Conservation (phyloP, 78 protist genomes). For the Protostelium mycophagum region DNA sequence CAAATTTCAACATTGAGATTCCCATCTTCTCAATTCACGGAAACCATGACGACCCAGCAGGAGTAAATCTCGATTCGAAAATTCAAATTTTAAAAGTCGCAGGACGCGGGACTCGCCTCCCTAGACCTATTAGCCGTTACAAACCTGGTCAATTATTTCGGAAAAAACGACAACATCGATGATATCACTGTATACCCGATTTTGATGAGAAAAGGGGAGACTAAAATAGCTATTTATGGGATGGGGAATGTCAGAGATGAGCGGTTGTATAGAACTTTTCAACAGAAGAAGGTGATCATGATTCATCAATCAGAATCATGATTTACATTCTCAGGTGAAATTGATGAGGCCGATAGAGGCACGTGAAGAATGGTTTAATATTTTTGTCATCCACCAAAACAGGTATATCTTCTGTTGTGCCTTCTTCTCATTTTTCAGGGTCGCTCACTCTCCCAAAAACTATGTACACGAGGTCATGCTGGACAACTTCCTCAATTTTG, state of each 20-base stretch:
- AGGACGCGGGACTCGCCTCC: slow-evolving; percentile 77
- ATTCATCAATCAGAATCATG: not conserved
- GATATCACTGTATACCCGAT: slow-evolving; percentile 83
- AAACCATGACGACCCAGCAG: slow-evolving; percentile 99
- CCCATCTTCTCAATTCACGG: slow-evolving; percentile 98
- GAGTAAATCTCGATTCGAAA: slow-evolving; percentile 31
- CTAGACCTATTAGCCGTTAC: slow-evolving; percentile 82
- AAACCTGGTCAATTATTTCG: slow-evolving; percentile 90
- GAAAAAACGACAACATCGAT: slow-evolving; percentile 67
- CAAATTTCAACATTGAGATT: slow-evolving; percentile 90
- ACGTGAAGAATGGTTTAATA: slow-evolving; percentile 87
- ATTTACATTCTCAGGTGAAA: slow-evolving; percentile 16
- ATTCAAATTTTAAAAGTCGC: not conserved
- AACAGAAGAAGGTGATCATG: not conserved
- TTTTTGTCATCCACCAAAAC: slow-evolving; percentile 94
- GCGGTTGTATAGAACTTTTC: slow-evolving; percentile 82
- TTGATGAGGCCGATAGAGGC: slow-evolving; percentile 69
- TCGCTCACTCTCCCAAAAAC: slow-evolving; percentile 55
- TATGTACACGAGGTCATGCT: slow-evolving; percentile 80
- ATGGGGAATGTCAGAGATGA: slow-evolving; percentile 95
- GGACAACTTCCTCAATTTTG: slow-evolving; percentile 80
- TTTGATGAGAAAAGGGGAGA: slow-evolving; percentile 68
- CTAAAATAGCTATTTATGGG: slow-evolving; percentile 93
- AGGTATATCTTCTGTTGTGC: slow-evolving; percentile 3
- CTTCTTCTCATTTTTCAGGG: slow-evolving; percentile 20